Conservation (phyloP, 768 basidiomycete genomes). For the Podaxis sp. region DNA sequence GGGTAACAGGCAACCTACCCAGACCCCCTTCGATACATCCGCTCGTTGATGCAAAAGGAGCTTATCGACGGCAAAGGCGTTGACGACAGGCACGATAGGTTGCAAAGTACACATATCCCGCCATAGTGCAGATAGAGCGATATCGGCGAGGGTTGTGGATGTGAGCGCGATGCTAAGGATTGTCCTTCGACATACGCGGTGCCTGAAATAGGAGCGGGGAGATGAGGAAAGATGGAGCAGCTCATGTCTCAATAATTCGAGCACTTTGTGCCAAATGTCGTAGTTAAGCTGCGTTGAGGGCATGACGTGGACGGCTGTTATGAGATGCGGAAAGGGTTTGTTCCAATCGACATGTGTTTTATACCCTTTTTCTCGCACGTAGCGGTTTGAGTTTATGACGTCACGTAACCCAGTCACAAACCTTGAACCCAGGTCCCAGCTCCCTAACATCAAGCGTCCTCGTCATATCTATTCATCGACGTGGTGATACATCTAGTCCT, state of each 20-base stretch:
- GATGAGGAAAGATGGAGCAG: too few relatives aligned
- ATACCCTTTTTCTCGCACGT: not conserved
- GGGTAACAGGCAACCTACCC: not conserved
- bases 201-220: too few relatives aligned
- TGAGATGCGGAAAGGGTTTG: not conserved
- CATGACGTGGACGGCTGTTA: not conserved
- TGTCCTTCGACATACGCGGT: not conserved
- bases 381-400: too few relatives aligned
- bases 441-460: too few relatives aligned
- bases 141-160: not conserved
- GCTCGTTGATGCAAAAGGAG: not conserved
- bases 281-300: not conserved
- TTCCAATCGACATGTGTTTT: not conserved
- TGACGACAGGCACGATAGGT: not conserved
- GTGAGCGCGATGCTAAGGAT: not conserved
- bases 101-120: not conserved
- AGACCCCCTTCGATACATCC: not conserved
- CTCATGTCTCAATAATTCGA: not conserved
- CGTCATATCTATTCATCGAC: not conserved
- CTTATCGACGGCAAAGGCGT: not conserved
- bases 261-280: not conserved
- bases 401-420: too few relatives aligned
- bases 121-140: not conserved
- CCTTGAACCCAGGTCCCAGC: too few relatives aligned
- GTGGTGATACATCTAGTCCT: not conserved